phyloP scores from a whole-genome alignment of 2,329 filamentous ascomycete species.

The Neonectria ditissima region DNA sequence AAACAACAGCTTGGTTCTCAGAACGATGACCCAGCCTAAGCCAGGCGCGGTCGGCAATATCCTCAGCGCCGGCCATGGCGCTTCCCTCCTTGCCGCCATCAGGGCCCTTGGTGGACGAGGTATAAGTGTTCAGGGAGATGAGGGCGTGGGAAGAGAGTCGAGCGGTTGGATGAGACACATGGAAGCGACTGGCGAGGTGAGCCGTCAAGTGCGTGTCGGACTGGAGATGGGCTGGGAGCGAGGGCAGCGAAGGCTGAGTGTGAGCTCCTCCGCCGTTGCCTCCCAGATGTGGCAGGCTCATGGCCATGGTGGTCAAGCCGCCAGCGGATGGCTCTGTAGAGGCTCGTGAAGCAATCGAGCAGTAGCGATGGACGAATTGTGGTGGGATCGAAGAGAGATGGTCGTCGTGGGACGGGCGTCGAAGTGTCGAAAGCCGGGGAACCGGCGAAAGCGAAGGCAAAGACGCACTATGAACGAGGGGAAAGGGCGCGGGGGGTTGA shows the following conservation, averaged over 20 bases:
- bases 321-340: slow-evolving; percentile 44
- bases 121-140: slow-evolving; percentile 94
- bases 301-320: slow-evolving; percentile 66
- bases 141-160: slow-evolving; percentile 91
- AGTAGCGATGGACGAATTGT: slow-evolving; percentile 5
- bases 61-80: slow-evolving; percentile 91
- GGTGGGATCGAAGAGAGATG: slow-evolving; percentile 19
- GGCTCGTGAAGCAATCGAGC: slow-evolving; percentile 29
- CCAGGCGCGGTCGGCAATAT: slow-evolving; percentile 88
- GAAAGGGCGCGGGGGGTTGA: slow-evolving; percentile 29
- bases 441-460: slow-evolving; percentile 19
- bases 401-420: slow-evolving; percentile 17
- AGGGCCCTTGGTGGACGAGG: slow-evolving; percentile 85
- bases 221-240: slow-evolving; percentile 85
- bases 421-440: slow-evolving; percentile 17
- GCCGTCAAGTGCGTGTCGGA: slow-evolving; percentile 83
- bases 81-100: slow-evolving; percentile 94
- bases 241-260: slow-evolving; percentile 87
- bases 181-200: slow-evolving; percentile 89
- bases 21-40: slow-evolving; percentile 86
- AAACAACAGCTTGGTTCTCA: slow-evolving; percentile 93
- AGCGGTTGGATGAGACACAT: slow-evolving; percentile 89
- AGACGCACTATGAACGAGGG: slow-evolving; percentile 41
- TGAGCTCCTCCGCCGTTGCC: slow-evolving; percentile 70
- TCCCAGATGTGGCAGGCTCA: slow-evolving; percentile 65